Evolutionary conservation across 75 land plant species (phyloP).

Genomic region (Cunninghamia lanceolata): DNA sequence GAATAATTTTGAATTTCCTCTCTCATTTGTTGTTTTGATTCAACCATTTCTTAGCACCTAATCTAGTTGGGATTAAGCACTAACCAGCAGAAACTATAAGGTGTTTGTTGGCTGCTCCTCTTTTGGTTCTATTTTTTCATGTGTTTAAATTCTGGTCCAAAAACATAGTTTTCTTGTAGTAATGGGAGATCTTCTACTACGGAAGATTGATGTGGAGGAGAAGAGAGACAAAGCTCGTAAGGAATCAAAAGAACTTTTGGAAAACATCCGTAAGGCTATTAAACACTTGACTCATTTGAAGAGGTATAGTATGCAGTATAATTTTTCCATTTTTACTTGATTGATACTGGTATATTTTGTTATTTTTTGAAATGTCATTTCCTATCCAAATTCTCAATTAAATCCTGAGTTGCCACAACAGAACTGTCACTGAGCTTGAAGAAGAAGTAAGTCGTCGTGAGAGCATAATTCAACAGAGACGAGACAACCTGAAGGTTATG

Average conservation of each 20-base stretch:
- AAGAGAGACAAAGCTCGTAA: slow-evolving; percentile 72
- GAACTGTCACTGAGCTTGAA: slow-evolving; percentile 78
- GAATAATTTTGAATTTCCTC: not conserved
- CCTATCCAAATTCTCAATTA: not conserved
- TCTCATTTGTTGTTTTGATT: not conserved
- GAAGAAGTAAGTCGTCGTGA: slow-evolving; percentile 74
- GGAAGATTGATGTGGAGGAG: slow-evolving; percentile 81
- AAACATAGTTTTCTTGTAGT: slow-evolving; percentile 75
- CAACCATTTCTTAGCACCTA: not conserved
- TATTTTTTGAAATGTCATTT: not conserved
- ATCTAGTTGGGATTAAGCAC: not conserved
- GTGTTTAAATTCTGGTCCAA: slow-evolving; percentile 1
- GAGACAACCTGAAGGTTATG: slow-evolving; percentile 83
- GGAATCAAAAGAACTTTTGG: slow-evolving; percentile 85
- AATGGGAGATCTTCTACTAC: slow-evolving; percentile 71
- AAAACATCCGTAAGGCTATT: slow-evolving; percentile 89
- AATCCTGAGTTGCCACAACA: slow-evolving; percentile 7
- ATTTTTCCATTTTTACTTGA: not conserved
- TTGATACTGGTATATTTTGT: not conserved
- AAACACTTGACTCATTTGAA: slow-evolving; percentile 78
- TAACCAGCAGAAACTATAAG: not conserved
- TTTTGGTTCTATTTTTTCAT: not conserved
- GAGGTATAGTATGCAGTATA: slow-evolving; percentile 34
- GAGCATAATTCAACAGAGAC: slow-evolving; percentile 78
- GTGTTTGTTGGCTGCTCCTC: not conserved